phyloP scores from a whole-genome alignment of 192 early-diverging fungal species.

The Linderina pennispora region DNA sequence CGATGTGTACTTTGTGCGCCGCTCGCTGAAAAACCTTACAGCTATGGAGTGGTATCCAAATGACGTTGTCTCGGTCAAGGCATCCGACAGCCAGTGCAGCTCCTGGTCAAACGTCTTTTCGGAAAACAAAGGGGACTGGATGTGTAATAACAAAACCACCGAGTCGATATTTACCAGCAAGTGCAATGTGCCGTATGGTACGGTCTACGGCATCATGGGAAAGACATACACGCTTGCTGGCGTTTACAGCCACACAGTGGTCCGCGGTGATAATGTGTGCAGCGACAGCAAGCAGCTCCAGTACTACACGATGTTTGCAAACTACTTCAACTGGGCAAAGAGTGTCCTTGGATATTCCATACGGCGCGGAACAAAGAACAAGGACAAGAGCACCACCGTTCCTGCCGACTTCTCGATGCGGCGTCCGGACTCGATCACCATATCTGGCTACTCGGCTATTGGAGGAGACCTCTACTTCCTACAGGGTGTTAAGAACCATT shows the following conservation, averaged over 20 bases:
- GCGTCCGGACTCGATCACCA: too few relatives aligned
- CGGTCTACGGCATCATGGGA: not conserved
- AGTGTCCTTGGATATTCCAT: too few relatives aligned
- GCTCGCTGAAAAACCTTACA: too few relatives aligned
- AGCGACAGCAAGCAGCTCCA: not conserved
- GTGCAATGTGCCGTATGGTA: not conserved
- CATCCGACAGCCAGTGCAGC: not conserved
- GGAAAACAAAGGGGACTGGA: not conserved
- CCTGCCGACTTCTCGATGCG: too few relatives aligned
- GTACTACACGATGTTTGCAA: not conserved
- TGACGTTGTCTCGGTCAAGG: not conserved
- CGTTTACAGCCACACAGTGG: slow-evolving; percentile 2
- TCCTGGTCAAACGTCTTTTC: not conserved
- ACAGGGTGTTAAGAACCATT: too few relatives aligned
- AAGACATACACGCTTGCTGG: not conserved
- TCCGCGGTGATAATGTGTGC: not conserved
- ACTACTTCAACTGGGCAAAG: too few relatives aligned
- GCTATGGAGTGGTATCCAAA: too few relatives aligned
- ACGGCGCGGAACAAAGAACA: too few relatives aligned
- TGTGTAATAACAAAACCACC: not conserved
- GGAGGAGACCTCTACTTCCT: too few relatives aligned
- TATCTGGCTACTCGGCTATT: too few relatives aligned
- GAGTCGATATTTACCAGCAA: not conserved
- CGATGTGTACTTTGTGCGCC: too few relatives aligned
- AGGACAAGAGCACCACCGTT: too few relatives aligned